Base-by-base conservation (phyloP, 768 basidiomycete genomes). In the Lactarius vividus region DNA sequence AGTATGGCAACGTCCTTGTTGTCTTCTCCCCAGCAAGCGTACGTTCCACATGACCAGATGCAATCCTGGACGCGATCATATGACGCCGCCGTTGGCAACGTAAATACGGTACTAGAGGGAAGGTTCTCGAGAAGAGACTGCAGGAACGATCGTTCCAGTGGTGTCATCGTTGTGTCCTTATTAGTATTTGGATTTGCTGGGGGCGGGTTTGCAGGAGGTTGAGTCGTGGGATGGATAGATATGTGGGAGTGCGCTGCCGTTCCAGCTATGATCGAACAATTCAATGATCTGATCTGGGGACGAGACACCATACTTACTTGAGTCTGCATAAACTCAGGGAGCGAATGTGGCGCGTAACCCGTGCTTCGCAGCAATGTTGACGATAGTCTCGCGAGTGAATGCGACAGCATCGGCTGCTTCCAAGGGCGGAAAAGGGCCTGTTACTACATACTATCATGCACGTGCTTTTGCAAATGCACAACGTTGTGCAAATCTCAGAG, bases 21-120 rank as follows among this genome's bases (percentile, higher is more conserved):
- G 55, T 90, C 86, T 13, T 81, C 80, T 0, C 89, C 89, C 85
- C 86, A 91, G 66, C 75, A 79, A 57, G 85, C 81, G 72, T 84
- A 89, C 0, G 88, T 91, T 10, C 90, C 90, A 28, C 89, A 88
- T 0, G 84, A 80, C 87, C 87, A 89, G 16, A 84, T 80, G 4
- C 87, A 87, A 69, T 92, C 89, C 3, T 62, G 55, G 76, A 91
- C 80, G 9, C 89, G 83, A 28, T 79, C 76, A 74, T 88, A 92
- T 4, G 90, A 92, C 0, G 84, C 80, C 0, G 76, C 70, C 1
- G 82, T 82, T 5, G 90, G 88, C 0, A 88, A 75, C 0, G 83
- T 85, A 65, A 91, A 77, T 4, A 84, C 83, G 20, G 82, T 75
- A 52, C 88, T 68, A 4, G 84, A 81, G 1, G 84, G 84, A 7